A percentile compares a stretch with the other conserved stretches of the same genome.
Evolutionary conservation across 306 rosid genomes (phyloP).

Genomic region (Quercus suber): DNA sequence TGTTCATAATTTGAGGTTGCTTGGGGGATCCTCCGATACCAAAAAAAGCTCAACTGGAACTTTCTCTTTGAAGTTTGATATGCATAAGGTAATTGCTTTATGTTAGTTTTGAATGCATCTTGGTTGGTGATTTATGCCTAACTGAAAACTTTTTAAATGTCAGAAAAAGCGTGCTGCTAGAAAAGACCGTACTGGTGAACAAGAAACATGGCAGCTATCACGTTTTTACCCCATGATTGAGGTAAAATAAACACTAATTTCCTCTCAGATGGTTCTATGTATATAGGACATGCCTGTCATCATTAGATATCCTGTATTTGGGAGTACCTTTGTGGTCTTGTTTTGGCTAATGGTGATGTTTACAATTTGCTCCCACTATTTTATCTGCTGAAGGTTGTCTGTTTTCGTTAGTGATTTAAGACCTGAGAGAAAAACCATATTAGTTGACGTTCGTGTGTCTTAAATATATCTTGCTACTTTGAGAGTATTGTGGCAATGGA

Average conservation of each 20-base stretch:
- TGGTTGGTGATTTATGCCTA: constrained; percentile 23
- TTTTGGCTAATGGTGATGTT: not conserved
- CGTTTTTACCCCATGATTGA: constrained; percentile 94
- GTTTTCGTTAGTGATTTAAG: not conserved
- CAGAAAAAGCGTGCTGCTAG: constrained; percentile 89
- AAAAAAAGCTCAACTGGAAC: constrained; percentile 56
- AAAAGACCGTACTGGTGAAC: constrained; percentile 76
- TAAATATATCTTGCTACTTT: not conserved
- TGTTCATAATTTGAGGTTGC: constrained; percentile 69
- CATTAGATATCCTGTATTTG: not conserved
- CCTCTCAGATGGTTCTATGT: not conserved
- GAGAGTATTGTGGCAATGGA: not conserved
- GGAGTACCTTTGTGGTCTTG: not conserved
- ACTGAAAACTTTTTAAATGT: constrained; percentile 23
- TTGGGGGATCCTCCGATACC: constrained; percentile 65
- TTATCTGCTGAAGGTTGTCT: not conserved
- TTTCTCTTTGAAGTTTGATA: constrained; percentile 81
- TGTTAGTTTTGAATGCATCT: constrained; percentile 3
- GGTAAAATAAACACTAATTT: constrained; percentile 36
- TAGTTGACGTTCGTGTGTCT: not conserved
- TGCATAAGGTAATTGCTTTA: constrained; percentile 57
- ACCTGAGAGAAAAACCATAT: not conserved
- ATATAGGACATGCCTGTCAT: not conserved
- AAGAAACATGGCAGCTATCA: constrained; percentile 80
- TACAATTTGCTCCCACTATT: not conserved